Evolutionary conservation across 2,329 filamentous ascomycete genomes (phyloP), one percentile per base, ranked within the genome.

Genomic region (Colletotrichum navitas): DNA sequence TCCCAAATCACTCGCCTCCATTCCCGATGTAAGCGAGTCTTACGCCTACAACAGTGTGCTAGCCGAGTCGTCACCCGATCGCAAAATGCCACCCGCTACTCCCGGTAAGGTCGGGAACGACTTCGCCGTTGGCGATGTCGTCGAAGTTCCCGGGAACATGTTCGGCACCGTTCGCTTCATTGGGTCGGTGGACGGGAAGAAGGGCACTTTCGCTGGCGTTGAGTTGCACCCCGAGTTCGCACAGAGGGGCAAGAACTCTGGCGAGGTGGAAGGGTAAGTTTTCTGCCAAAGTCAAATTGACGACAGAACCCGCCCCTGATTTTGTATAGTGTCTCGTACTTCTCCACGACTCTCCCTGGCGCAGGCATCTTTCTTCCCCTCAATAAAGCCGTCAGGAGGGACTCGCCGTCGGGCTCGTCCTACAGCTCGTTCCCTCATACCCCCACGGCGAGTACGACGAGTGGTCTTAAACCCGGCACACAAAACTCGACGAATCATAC

Each of bases 121-220:
- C 73, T 81, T 97, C 72, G 87, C 90, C 74, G 86, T 96, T 51
- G 95, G 95, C 75, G 95, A 98, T 79, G 81, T 86, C 43, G 95
- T 98, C 73, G 95, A 98, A 76, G 95, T 98, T 58, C 95, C 95
- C 1, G 96, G 96, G 52, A 94, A 92, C 80, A 97, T 99, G 94
- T 86, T 92, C 75, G 96, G 96, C 60, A 92, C 90, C 2, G 91
- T 98, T 75, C 95, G 93, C 79, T 99, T 97, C 79, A 86, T 98
- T 73, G 96, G 96, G 55, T 86, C 86, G 49, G 95, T 99, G 51
- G 89, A 91, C 76, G 95, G 95, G 74, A 98, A 97, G 85, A 94
- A 93, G 76, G 96, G 96, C 62, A 89, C 89, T 26, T 99, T 99
- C 85, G 94, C 94, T 41, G 96, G 96, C 56, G 93, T 99, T 45